phyloP scores from a whole-genome alignment of 2,329 filamentous ascomycete species.

The Ramichloridium luteum region DNA sequence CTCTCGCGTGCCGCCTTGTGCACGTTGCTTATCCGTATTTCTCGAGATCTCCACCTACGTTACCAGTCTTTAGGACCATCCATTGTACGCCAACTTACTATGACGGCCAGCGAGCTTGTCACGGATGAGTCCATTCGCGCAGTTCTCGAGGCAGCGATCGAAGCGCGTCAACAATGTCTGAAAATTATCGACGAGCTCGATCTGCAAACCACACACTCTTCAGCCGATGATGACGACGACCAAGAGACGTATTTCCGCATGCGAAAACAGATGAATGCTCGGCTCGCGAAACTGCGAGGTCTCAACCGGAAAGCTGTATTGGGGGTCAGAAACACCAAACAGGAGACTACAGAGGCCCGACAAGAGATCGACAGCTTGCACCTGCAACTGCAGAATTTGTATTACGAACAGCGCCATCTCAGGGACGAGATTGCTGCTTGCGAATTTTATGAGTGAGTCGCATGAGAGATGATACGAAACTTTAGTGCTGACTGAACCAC shows the following conservation, averaged over 20 bases:
- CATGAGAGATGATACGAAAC: no score
- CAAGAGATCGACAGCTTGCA: conserved; percentile 87
- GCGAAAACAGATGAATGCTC: conserved; percentile 68
- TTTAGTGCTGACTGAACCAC: not conserved
- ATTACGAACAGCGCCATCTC: conserved; percentile 88
- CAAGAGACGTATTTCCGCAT: conserved; percentile 38
- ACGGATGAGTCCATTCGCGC: conserved; percentile 53
- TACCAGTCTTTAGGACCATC: no score
- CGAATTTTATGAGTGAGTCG: conserved; percentile 74
- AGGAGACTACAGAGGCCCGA: conserved; percentile 70
- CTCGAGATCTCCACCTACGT: no score
- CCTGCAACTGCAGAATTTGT: conserved; percentile 85
- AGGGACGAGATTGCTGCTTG: conserved; percentile 83
- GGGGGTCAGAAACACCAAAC: conserved; percentile 72
- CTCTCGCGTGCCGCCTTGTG: no score
- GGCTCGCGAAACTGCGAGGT: conserved; percentile 67
- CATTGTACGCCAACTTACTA: no score
- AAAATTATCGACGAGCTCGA: conserved; percentile 45
- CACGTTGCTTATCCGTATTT: no score
- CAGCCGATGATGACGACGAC: conserved; percentile 29
- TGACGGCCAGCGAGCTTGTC: conserved; percentile 28
- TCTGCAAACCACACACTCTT: conserved; percentile 24
- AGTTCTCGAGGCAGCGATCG: conserved; percentile 59
- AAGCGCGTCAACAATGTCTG: conserved; percentile 60
- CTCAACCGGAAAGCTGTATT: conserved; percentile 74